Conservation (phyloP, 768 basidiomycete genomes). For the Hygrophorus pudorinus region DNA sequence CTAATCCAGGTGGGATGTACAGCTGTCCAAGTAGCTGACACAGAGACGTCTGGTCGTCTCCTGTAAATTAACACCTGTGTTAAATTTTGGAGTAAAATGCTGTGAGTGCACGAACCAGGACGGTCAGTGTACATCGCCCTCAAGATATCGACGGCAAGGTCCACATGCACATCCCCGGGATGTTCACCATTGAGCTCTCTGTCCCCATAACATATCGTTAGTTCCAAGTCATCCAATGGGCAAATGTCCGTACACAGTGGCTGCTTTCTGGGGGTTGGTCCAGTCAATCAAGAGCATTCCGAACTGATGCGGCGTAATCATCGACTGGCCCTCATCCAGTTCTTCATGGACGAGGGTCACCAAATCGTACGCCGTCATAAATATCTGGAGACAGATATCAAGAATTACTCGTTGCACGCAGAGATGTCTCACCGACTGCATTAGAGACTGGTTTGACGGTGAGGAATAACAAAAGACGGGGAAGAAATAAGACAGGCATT, state of each 20-base stretch:
- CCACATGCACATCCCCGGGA: conserved; percentile 35
- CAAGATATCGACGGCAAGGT: conserved; percentile 49
- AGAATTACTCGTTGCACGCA: not conserved
- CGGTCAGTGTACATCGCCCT: conserved; percentile 35
- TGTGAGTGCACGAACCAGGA: conserved; percentile 29
- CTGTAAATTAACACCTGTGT: conserved; percentile 20
- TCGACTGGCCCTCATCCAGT: conserved; percentile 61
- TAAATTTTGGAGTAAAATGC: not conserved
- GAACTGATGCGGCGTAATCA: conserved; percentile 65
- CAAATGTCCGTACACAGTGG: conserved; percentile 26
- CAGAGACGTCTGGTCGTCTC: conserved; percentile 51
- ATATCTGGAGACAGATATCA: conserved; percentile 42
- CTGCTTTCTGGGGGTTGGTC: conserved; percentile 74
- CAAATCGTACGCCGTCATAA: conserved; percentile 56
- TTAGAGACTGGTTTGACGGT: conserved; percentile 62
- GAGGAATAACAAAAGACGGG: conserved; percentile 90
- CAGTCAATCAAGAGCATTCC: conserved; percentile 78
- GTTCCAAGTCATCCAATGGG: not conserved
- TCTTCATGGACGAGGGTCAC: conserved; percentile 49
- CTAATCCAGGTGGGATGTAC: conserved; percentile 32
- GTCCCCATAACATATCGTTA: conserved; percentile 5
- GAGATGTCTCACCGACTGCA: conserved; percentile 30
- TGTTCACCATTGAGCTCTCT: conserved; percentile 7
- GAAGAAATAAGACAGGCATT: conserved; percentile 94
- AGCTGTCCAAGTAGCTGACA: conserved; percentile 57